These are phyloP conservation scores for Nakazawaea sp. DNA, from an alignment of 805 yeast species.

Conservation along the genomic window DNA sequence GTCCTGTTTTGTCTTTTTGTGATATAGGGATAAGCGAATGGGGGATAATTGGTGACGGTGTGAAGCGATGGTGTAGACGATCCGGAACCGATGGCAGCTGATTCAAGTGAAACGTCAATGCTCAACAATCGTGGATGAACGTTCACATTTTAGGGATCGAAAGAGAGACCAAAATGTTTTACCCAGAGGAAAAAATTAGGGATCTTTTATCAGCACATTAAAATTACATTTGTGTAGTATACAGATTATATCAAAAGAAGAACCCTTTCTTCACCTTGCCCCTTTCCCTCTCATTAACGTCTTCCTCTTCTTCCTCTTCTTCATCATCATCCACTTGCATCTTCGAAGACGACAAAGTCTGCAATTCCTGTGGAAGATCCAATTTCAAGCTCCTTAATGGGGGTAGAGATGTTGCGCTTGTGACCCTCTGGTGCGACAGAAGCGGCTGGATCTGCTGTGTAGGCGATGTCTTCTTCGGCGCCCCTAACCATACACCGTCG, in stretches of 20 bases:
- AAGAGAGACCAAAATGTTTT: too few species aligned
- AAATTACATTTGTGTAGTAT: not conserved
- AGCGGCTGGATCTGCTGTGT: not conserved
- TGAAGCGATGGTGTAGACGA: too few species aligned
- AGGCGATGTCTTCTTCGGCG: slow-evolving; percentile 10
- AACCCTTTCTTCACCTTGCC: slow-evolving; percentile 5
- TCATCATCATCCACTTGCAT: not conserved
- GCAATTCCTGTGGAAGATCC: slow-evolving; percentile 38
- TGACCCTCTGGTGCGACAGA: not conserved
- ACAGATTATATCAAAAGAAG: not conserved
- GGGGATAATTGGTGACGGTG: too few species aligned
- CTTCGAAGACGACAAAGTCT: not conserved
- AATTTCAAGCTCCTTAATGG: slow-evolving; percentile 43
- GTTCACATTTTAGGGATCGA: too few species aligned
- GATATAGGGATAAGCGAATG: too few species aligned
- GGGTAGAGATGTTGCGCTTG: slow-evolving; percentile 28
- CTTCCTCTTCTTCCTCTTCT: slow-evolving; percentile 7
- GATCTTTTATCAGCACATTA: not conserved
- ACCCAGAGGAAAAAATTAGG: too few species aligned
- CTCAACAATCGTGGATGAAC: too few species aligned
- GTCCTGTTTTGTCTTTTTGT: too few species aligned
- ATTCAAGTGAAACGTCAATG: too few species aligned
- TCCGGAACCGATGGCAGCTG: too few species aligned
- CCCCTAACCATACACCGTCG: not conserved
- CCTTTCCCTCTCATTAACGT: not conserved